Conservation (phyloP, 2,329 filamentous ascomycete genomes). For the Aspergillus latus region DNA sequence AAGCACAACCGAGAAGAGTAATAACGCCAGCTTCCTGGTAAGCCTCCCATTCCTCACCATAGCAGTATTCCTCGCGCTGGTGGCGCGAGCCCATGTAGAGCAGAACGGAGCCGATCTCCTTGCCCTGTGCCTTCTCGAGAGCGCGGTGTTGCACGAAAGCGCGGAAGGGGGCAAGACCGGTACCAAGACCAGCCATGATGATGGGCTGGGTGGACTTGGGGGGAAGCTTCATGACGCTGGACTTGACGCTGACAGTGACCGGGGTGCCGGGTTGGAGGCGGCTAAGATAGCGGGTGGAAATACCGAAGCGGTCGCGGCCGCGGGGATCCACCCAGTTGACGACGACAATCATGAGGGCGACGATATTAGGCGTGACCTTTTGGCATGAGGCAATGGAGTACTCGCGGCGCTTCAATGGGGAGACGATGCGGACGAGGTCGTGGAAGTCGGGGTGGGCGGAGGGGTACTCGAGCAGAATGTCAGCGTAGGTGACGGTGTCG, state of each 20-base stretch:
- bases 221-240: conserved; percentile 98
- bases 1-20: conserved; percentile 87
- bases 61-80: conserved; percentile 97
- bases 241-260: conserved; percentile 92
- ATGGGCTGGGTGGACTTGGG: conserved; percentile 81
- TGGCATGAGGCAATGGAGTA: conserved; percentile 99
- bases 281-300: conserved; percentile 88
- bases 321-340: conserved; percentile 90
- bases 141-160: conserved; percentile 98
- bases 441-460: conserved; percentile 87
- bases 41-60: conserved; percentile 98
- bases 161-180: conserved; percentile 96
- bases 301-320: conserved; percentile 86
- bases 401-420: conserved; percentile 91
- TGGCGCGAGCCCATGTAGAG: conserved; percentile 96
- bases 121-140: conserved; percentile 95
- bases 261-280: conserved; percentile 70
- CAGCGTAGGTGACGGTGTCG: conserved; percentile 87
- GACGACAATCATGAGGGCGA: conserved; percentile 94
- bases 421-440: conserved; percentile 83
- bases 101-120: conserved; percentile 88
- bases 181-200: conserved; percentile 99
- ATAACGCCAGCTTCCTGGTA: conserved; percentile 95
- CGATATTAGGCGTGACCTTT: conserved; percentile 84
- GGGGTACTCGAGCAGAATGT: conserved; percentile 83